A percentile compares a stretch with the other conserved stretches of the same genome.
Evolutionary conservation across 1,284 basidiomycete genomes (phyloP).

Genomic region (Fomitopsis betulina): DNA sequence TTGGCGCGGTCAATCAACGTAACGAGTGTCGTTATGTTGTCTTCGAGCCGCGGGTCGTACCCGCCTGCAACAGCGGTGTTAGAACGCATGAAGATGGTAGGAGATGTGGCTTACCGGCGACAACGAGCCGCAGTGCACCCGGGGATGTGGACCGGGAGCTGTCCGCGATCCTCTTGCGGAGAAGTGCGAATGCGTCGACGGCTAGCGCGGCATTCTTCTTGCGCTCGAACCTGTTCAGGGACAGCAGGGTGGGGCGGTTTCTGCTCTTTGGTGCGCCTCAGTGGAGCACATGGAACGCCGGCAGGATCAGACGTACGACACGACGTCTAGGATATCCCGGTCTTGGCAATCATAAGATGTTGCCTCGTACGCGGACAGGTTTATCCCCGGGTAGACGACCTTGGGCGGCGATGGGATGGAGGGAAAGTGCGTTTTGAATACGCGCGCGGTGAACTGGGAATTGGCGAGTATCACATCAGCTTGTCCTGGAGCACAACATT

Average conservation of each 20-base stretch:
- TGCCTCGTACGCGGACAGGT: slow-evolving; percentile 63
- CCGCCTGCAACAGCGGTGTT: slow-evolving; percentile 47
- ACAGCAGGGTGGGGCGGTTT: slow-evolving; percentile 73
- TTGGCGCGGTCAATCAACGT: slow-evolving; percentile 55
- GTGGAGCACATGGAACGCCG: neutral
- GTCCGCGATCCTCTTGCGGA: slow-evolving; percentile 26
- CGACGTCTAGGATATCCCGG: slow-evolving; percentile 50
- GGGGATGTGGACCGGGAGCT: slow-evolving; percentile 4
- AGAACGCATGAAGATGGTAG: neutral
- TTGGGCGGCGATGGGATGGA: slow-evolving; percentile 60
- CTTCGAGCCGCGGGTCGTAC: slow-evolving; percentile 66
- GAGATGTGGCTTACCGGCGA: slow-evolving; percentile 52
- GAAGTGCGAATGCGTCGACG: slow-evolving; percentile 69
- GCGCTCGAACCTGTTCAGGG: slow-evolving; percentile 92
- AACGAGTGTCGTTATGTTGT: slow-evolving; percentile 66
- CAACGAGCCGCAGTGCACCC: slow-evolving; percentile 53
- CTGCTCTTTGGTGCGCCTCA: slow-evolving; percentile 33
- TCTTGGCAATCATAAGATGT: slow-evolving; percentile 36
- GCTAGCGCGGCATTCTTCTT: slow-evolving; percentile 93
- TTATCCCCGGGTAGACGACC: slow-evolving; percentile 93
- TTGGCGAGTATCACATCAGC: slow-evolving; percentile 92
- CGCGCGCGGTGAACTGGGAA: slow-evolving; percentile 82
- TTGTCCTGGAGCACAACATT: slow-evolving; percentile 46
- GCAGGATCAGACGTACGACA: slow-evolving; percentile 45
- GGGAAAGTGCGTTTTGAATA: slow-evolving; percentile 77